phyloP scores from a whole-genome alignment of 2,329 filamentous ascomycete species.

The Fusarium stilboides region DNA sequence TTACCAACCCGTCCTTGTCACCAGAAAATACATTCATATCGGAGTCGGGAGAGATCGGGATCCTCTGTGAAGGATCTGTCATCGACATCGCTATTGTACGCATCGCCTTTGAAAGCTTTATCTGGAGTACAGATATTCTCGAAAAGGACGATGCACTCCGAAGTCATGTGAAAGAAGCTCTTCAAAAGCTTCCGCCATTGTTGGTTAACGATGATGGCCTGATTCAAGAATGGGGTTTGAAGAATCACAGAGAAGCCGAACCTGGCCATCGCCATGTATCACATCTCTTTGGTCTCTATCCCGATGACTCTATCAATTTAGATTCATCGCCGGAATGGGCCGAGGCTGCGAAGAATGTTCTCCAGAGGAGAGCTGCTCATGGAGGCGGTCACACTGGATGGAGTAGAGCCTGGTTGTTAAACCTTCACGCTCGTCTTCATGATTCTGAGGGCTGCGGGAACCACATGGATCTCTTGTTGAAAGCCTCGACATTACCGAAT shows the following conservation, averaged over 20 bases:
- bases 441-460: conserved; percentile 28
- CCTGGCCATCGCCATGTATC: conserved; percentile 67
- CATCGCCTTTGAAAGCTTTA: conserved; percentile 43
- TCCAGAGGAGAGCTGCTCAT: conserved; percentile 50
- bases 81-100: conserved; percentile 45
- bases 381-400: conserved; percentile 66
- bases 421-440: conserved; percentile 62
- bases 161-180: conserved; percentile 6
- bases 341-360: conserved; percentile 49
- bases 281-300: conserved; percentile 65
- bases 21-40: conserved; percentile 48
- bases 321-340: conserved; percentile 40
- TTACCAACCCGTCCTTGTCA: conserved; percentile 48
- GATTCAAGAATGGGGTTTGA: conserved; percentile 59
- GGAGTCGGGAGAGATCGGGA: conserved; percentile 20
- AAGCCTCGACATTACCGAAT: conserved; percentile 38
- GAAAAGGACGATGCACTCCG: conserved; percentile 16
- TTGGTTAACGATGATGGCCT: conserved; percentile 35
- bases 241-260: conserved; percentile 59
- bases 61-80: conserved; percentile 49
- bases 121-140: conserved; percentile 31
- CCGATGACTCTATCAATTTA: conserved; percentile 53
- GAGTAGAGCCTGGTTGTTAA: conserved; percentile 67
- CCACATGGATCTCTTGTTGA: conserved; percentile 41
- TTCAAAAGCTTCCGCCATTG: conserved; percentile 25